These are phyloP conservation scores for Phylloporus scabripes DNA, from an alignment of 768 basidiomycete genomes.

Conservation along the genomic window DNA sequence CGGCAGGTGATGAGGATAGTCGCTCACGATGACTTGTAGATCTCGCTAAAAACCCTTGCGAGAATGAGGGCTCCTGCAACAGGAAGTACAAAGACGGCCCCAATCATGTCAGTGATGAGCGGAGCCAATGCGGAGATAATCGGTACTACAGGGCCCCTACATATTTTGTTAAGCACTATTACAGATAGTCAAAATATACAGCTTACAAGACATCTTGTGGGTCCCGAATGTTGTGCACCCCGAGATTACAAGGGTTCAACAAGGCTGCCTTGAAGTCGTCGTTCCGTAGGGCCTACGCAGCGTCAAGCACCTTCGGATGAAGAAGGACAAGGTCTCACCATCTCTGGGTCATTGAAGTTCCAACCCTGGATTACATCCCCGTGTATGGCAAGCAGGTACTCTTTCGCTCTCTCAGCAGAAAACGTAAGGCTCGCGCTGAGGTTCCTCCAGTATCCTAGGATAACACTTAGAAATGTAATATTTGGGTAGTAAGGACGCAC, in stretches of 20 bases:
- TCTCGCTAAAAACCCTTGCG: neutral
- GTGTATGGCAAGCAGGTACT: neutral
- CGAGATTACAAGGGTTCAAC: neutral
- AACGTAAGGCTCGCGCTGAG: neutral
- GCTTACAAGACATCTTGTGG: neutral
- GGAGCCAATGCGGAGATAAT: neutral
- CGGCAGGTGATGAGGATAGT: neutral
- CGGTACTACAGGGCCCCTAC: neutral
- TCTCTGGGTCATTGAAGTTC: constrained; percentile 1
- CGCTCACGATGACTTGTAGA: neutral
- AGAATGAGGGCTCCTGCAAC: neutral
- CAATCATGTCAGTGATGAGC: neutral
- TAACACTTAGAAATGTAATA: neutral
- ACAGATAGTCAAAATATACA: neutral
- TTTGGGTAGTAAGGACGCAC: neutral
- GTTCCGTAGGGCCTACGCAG: too few relatives aligned
- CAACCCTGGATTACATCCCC: neutral
- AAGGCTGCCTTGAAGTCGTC: neutral
- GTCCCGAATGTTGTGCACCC: too few relatives aligned
- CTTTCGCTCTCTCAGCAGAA: neutral
- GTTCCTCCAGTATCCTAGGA: constrained; percentile 1
- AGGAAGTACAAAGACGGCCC: neutral
- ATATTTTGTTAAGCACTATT: neutral
- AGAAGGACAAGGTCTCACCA: neutral
- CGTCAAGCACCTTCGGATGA: neutral